Evolutionary conservation across 139 green algal genomes (phyloP).

Genomic region (Picochlorum sp.): DNA sequence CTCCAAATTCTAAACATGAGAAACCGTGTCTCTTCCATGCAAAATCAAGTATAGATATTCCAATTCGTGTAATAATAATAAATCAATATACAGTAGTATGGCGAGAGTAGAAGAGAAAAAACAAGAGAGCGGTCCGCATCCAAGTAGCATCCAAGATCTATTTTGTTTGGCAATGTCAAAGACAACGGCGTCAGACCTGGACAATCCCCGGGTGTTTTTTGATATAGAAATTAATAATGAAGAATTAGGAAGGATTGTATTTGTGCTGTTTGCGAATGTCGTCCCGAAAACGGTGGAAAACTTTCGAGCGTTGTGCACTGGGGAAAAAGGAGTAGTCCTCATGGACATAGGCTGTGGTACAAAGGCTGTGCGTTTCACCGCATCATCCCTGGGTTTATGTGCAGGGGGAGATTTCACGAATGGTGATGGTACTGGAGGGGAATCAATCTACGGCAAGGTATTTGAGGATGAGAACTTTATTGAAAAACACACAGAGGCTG

Average conservation of each 20-base stretch:
- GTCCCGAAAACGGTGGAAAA: conserved; percentile 80
- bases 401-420: conserved; percentile 82
- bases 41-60: too few species aligned
- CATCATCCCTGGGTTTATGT: conserved; percentile 59
- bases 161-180: not conserved
- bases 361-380: conserved; percentile 84
- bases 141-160: not conserved
- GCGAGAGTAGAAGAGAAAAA: too few species aligned
- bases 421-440: conserved; percentile 67
- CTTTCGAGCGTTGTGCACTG: conserved; percentile 85
- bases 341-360: conserved; percentile 77
- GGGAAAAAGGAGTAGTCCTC: conserved; percentile 65
- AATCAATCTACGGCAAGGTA: conserved; percentile 51
- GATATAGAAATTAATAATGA: conserved; percentile 74
- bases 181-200: conserved; percentile 6
- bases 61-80: too few species aligned
- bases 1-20: too few species aligned
- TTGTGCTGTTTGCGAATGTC: conserved; percentile 71
- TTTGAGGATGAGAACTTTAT: conserved; percentile 47
- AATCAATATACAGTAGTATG: too few species aligned
- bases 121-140: too few species aligned
- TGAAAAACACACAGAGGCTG: conserved; percentile 33
- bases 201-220: conserved; percentile 70
- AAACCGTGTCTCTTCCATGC: too few species aligned
- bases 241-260: conserved; percentile 65